These are phyloP conservation scores for Gossypium mustelinum DNA, from an alignment of 345 rosid species.

Conservation along the genomic window DNA sequence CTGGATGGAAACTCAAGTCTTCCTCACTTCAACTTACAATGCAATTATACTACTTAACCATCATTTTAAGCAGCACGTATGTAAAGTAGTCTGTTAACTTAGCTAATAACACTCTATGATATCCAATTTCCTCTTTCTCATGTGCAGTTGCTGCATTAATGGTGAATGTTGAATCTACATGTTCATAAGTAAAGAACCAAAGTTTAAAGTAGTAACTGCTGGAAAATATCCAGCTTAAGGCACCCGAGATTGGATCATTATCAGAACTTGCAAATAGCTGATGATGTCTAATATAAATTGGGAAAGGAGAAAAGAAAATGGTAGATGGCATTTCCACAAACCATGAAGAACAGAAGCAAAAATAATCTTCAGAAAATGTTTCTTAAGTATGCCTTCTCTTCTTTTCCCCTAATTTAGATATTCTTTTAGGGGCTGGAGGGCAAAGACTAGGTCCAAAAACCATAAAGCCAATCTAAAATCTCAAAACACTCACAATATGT, in stretches of 20 bases:
- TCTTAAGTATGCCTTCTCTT: not conserved
- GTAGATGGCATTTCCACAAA: conserved; percentile 13
- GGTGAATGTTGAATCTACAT: not conserved
- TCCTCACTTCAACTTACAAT: conserved; percentile 29
- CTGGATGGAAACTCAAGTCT: conserved; percentile 36
- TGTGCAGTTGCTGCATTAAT: not conserved
- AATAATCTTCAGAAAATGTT: not conserved
- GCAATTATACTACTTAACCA: not conserved
- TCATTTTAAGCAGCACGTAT: not conserved
- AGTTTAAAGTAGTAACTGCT: not conserved
- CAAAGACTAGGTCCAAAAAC: conserved; percentile 20
- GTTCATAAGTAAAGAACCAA: not conserved
- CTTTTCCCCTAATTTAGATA: not conserved
- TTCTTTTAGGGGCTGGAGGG: conserved; percentile 2
- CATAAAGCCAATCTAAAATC: conserved; percentile 25
- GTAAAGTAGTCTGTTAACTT: not conserved
- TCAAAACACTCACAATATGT: conserved; percentile 25
- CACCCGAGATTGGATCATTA: conserved; percentile 14
- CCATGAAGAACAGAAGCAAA: conserved; percentile 2
- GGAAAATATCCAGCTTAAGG: conserved; percentile 4
- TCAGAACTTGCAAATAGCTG: conserved; percentile 19
- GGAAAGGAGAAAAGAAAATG: not conserved
- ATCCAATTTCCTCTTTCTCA: conserved; percentile 1
- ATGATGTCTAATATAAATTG: conserved; percentile 6
- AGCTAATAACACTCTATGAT: not conserved